Base-by-base conservation (phyloP, 495 filamentous ascomycete genomes). In the Tetracladium setigerum region DNA sequence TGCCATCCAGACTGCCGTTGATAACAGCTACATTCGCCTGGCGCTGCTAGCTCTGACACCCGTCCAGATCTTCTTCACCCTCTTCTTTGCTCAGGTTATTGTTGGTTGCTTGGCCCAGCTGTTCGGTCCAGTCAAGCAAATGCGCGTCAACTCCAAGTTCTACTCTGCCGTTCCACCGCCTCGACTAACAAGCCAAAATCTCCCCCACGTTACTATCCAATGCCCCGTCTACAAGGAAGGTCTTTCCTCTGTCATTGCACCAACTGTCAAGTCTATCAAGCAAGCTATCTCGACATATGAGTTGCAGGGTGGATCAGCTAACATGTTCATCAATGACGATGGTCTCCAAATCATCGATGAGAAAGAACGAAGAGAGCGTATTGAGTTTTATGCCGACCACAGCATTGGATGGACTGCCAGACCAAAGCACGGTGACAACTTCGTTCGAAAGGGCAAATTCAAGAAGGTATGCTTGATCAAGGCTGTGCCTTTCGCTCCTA, bases 291-390 rank as follows among this genome's bases (percentile, higher is more conserved):
- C 82, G 33, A 87, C 84, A 0, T 89, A 89, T 58, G 84, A 89
- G 55, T 71, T 88, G 34, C 84, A 88, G 60, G 84, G 84, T 46
- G 84, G 84, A 22, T 86, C 84, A 1, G 84, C 84, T 11, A 88
- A 88, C 57, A 77, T 89, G 64, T 86, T 89, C 55, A 74, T 89
- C 65, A 87, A 89, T 60, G 84, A 89, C 56, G 84, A 89, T 54
- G 84, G 85, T 47, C 66, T 89, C 34, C 86, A 88, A 59, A 66
- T 88, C 14, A 71, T 86, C 43, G 62, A 66, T 27, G 81, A 84
- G 49, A 79, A 85, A 46, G 81, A 85, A 34, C 71, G 81, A 41
- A 71, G 67, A 39, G 76, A 73, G 2, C 76, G 84, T 44, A 83
- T 85, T 47, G 81, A 87, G 48, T 79, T 79, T 51, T 79, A 79